Conservation (phyloP, 345 rosid genomes). For the Euphorbia tirucalli region DNA sequence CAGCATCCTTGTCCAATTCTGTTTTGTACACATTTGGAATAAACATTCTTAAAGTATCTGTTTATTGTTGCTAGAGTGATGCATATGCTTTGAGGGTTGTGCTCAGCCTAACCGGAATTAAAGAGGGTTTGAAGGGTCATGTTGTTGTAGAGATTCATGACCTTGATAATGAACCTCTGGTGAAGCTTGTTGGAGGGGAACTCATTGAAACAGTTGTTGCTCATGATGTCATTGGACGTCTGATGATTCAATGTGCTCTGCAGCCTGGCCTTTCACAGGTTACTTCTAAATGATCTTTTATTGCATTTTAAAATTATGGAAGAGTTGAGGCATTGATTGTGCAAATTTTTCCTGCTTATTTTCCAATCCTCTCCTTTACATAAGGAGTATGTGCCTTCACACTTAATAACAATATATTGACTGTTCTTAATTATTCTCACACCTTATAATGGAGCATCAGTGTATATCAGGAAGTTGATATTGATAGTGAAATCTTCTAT, state of each 20-base stretch:
- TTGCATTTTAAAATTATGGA: constrained; percentile 1
- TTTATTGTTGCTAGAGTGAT: constrained; percentile 59
- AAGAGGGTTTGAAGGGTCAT: constrained; percentile 78
- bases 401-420: neutral
- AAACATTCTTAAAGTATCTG: constrained; percentile 12
- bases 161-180: constrained; percentile 88
- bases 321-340: neutral
- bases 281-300: constrained; percentile 13
- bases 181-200: constrained; percentile 96
- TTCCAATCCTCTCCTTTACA: neutral
- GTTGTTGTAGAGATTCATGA: constrained; percentile 96
- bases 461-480: neutral
- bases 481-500: neutral
- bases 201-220: constrained; percentile 89
- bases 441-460: neutral
- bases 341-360: neutral
- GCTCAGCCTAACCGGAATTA: constrained; percentile 84
- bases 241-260: constrained; percentile 93
- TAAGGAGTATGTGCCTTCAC: neutral
- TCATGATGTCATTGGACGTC: constrained; percentile 92
- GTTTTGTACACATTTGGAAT: constrained; percentile 10
- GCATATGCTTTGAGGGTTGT: constrained; percentile 92
- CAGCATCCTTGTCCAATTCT: constrained; percentile 6
- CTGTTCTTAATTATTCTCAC: neutral
- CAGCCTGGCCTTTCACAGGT: constrained; percentile 96